A percentile compares a stretch with the other conserved stretches of the same genome.
Evolutionary conservation across 192 early-diverging fungal genomes (phyloP).

Genomic region (Coemansia sp.): DNA sequence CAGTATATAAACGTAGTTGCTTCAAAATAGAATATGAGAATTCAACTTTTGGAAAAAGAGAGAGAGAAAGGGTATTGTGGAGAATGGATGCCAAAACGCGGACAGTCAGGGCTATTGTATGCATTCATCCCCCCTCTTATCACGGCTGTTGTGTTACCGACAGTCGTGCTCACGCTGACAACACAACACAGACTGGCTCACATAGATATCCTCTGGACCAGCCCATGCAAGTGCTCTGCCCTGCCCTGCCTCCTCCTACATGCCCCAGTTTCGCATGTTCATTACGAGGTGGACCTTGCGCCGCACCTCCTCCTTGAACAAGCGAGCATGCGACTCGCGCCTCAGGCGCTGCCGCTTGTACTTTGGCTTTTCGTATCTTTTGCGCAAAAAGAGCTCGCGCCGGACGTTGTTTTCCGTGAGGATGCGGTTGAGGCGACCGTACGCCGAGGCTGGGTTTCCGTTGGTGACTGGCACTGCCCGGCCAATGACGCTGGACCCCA

Average conservation of each 20-base stretch:
- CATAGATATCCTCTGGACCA: no score
- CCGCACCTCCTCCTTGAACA: constrained; percentile 62
- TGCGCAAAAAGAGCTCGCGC: constrained; percentile 58
- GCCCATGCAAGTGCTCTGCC: no score
- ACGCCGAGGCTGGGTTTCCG: constrained; percentile 50
- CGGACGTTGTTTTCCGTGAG: constrained; percentile 61
- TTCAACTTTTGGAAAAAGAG: not conserved
- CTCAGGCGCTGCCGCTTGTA: constrained; percentile 62
- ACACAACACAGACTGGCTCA: no score
- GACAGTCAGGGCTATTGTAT: no score
- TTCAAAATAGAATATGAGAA: not conserved
- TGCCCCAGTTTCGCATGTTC: constrained; percentile 60
- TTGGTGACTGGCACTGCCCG: constrained; percentile 55
- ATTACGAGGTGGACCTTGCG: constrained; percentile 67
- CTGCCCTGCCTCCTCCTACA: constrained; percentile 7
- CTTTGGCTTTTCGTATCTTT: constrained; percentile 70
- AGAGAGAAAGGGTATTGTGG: no score
- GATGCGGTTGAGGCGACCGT: constrained; percentile 61
- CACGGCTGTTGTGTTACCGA: not conserved
- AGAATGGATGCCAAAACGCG: no score
- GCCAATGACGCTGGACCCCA: constrained; percentile 26
- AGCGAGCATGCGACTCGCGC: constrained; percentile 57
- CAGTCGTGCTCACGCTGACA: not conserved
- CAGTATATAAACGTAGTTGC: not conserved
- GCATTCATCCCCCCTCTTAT: no score